Conservation (phyloP, 345 rosid genomes). For the Arabidopsis arenosa region DNA sequence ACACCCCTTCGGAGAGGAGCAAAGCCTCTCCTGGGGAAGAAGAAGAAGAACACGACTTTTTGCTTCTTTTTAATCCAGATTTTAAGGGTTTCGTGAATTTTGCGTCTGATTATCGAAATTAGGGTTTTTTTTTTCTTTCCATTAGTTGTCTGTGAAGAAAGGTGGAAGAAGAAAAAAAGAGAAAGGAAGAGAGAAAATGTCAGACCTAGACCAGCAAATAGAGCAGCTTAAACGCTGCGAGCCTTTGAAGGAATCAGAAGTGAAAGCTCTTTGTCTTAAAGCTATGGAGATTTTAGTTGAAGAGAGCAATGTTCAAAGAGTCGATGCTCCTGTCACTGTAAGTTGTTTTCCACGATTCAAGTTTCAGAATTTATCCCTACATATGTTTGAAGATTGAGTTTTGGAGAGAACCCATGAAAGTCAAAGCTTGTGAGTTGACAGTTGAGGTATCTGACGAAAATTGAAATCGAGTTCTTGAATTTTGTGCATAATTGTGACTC, state of each 20-base stretch:
- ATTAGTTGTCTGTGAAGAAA: constrained; percentile 3
- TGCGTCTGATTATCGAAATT: background rate
- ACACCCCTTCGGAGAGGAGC: constrained; percentile 33
- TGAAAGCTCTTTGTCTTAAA: constrained; percentile 49
- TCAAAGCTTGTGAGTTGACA: background rate
- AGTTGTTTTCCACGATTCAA: constrained; percentile 1
- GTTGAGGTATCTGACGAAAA: background rate
- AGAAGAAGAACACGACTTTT: constrained; percentile 6
- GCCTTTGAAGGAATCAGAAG: background rate
- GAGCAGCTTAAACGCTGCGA: constrained; percentile 18
- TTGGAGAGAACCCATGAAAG: background rate
- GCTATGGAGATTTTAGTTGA: constrained; percentile 91
- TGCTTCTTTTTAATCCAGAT: background rate
- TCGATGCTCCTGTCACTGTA: constrained; percentile 92
- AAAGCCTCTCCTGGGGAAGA: constrained; percentile 31
- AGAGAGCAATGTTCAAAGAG: constrained; percentile 90
- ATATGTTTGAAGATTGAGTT: constrained; percentile 22
- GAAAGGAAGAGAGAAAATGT: constrained; percentile 50
- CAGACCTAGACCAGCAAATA: constrained; percentile 66
- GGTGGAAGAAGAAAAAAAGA: constrained; percentile 16
- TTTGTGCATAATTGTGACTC: background rate
- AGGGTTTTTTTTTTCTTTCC: background rate
- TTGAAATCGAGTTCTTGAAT: background rate
- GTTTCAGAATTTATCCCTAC: background rate
- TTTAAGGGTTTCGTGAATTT: background rate